These are phyloP conservation scores for Westerdykella aurantiaca DNA, from an alignment of 2,329 filamentous ascomycete genomes.

Conservation along the genomic window DNA sequence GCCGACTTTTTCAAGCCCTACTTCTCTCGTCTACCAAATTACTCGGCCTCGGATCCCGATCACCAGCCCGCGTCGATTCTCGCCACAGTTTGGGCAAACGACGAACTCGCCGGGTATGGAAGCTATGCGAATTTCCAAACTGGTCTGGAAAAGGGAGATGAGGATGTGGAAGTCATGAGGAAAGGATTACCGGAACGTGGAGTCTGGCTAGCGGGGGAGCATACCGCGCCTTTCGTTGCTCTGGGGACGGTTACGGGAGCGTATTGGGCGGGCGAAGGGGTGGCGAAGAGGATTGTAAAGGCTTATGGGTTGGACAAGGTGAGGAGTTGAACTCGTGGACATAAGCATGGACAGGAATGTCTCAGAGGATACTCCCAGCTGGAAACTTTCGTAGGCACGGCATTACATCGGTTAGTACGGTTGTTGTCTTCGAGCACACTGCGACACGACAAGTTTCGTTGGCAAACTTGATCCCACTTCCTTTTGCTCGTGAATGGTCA, in stretches of 20 bases:
- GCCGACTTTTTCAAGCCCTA: constrained; percentile 70
- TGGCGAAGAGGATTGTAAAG: constrained; percentile 59
- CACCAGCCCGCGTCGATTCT: constrained; percentile 61
- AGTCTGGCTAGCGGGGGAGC: constrained; percentile 84
- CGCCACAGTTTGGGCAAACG: constrained; percentile 71
- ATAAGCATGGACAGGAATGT: no score
- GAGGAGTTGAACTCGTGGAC: not conserved
- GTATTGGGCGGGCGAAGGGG: constrained; percentile 83
- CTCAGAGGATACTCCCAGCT: no score
- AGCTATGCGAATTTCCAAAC: constrained; percentile 83
- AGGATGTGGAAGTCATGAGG: constrained; percentile 60
- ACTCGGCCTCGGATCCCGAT: constrained; percentile 46
- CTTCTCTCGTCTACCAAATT: constrained; percentile 68
- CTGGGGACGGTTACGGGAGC: constrained; percentile 85
- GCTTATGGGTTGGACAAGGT: constrained; percentile 39
- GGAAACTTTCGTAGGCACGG: no score
- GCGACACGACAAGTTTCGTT: no score
- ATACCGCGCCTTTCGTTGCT: constrained; percentile 84
- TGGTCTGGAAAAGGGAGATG: constrained; percentile 63
- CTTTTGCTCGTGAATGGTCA: no score
- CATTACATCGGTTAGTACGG: no score
- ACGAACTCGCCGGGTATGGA: constrained; percentile 73
- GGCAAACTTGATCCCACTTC: no score
- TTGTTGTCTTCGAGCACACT: no score
- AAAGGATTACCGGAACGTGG: constrained; percentile 55